Conservation (phyloP, 208 protist species). For the Entamoeba invadens region DNA sequence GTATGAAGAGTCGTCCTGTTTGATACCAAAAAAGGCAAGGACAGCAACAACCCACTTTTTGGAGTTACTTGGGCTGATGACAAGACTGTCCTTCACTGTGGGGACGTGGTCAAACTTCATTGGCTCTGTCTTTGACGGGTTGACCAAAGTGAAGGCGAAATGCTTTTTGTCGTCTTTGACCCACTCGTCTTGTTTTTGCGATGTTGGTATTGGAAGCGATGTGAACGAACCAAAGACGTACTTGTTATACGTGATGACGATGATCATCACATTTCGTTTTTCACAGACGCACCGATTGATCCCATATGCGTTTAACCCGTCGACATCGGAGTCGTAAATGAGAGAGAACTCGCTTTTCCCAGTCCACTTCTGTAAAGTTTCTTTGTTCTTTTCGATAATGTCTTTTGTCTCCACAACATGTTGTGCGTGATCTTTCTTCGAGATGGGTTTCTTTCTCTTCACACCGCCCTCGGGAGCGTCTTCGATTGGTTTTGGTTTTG, state of each 20-base stretch:
- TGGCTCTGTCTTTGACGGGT: not conserved
- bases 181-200: not conserved
- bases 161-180: not conserved
- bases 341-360: not conserved
- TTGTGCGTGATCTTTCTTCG: not conserved
- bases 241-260: not conserved
- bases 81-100: not conserved
- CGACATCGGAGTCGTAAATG: not conserved
- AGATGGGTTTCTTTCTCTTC: not conserved
- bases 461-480: not conserved
- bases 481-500: not conserved
- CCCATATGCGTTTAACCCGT: not conserved
- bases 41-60: not conserved
- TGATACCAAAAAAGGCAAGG: not conserved
- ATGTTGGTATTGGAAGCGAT: not conserved
- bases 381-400: not conserved
- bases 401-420: no score
- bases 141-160: not conserved
- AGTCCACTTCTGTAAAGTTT: not conserved
- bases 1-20: not conserved
- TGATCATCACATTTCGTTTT: not conserved
- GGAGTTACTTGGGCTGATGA: not conserved
- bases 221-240: not conserved
- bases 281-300: not conserved
- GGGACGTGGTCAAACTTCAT: not conserved